Percentiles rank a stretch among this genome's conserved stretches.
phyloP scores from a whole-genome alignment of 208 protist species.

The Acanthamoeba sp. region DNA sequence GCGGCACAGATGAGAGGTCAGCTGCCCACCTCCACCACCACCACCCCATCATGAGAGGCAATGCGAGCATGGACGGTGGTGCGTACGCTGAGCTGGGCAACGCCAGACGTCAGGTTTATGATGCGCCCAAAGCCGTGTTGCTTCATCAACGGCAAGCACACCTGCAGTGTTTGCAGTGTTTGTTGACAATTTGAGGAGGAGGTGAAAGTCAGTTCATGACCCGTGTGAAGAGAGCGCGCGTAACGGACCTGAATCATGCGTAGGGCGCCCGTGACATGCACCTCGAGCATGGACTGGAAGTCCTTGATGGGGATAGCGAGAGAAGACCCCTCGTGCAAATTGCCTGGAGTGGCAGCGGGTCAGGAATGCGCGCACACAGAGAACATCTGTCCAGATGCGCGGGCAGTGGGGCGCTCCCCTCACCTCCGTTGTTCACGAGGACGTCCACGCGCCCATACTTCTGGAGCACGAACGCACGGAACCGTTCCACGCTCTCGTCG shows the following conservation, averaged over 20 bases:
- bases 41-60: too few species aligned
- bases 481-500: conserved; percentile 15
- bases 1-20: background rate
- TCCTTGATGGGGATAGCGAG: background rate
- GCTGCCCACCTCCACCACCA: too few species aligned
- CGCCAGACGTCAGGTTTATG: conserved; percentile 16
- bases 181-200: too few species aligned
- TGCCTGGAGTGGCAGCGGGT: background rate
- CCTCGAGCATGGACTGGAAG: background rate
- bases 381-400: too few species aligned
- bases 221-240: background rate
- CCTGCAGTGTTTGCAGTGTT: background rate
- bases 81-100: background rate
- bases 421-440: conserved; percentile 20
- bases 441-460: conserved; percentile 21
- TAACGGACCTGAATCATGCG: conserved; percentile 4
- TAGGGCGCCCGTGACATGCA: background rate
- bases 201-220: background rate
- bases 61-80: background rate
- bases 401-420: background rate
- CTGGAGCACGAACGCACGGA: background rate
- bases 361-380: too few species aligned
- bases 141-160: conserved; percentile 14
- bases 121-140: conserved; percentile 10
- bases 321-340: background rate